Conservation (phyloP, 140 eudicot genomes). For the Senecio squalidus region DNA sequence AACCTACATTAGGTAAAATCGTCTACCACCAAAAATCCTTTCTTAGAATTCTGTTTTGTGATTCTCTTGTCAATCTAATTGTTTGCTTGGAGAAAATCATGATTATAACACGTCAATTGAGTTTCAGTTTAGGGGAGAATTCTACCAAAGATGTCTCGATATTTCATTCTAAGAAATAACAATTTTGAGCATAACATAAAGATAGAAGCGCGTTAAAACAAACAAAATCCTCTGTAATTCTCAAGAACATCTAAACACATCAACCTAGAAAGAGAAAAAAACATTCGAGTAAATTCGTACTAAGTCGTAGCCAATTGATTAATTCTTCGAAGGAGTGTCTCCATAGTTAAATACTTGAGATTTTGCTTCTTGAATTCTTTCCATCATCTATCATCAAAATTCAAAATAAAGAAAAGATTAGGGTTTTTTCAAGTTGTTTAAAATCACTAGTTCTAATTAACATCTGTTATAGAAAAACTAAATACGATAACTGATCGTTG, state of each 20-base stretch:
- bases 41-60: too few relatives aligned
- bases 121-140: too few relatives aligned
- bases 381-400: constrained; percentile 13
- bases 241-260: neutral
- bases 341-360: neutral
- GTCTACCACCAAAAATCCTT: too few relatives aligned
- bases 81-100: too few relatives aligned
- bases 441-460: neutral
- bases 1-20: too few relatives aligned
- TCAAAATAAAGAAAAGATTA: neutral
- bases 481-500: too few relatives aligned
- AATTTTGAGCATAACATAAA: neutral
- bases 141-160: neutral
- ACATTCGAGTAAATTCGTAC: too few relatives aligned
- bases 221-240: neutral
- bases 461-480: neutral
- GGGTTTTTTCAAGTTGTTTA: neutral
- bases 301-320: neutral
- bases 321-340: constrained; percentile 6
- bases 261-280: neutral
- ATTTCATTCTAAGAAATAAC: too few relatives aligned
- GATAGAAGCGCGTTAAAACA: neutral
- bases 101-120: too few relatives aligned
- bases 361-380: constrained; percentile 8
- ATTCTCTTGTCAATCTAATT: too few relatives aligned